Percentiles rank a stretch among this genome's conserved stretches.
These are phyloP conservation scores for Clarireedia monteithiana DNA, from an alignment of 2,329 filamentous ascomycete species.

Conservation along the genomic window DNA sequence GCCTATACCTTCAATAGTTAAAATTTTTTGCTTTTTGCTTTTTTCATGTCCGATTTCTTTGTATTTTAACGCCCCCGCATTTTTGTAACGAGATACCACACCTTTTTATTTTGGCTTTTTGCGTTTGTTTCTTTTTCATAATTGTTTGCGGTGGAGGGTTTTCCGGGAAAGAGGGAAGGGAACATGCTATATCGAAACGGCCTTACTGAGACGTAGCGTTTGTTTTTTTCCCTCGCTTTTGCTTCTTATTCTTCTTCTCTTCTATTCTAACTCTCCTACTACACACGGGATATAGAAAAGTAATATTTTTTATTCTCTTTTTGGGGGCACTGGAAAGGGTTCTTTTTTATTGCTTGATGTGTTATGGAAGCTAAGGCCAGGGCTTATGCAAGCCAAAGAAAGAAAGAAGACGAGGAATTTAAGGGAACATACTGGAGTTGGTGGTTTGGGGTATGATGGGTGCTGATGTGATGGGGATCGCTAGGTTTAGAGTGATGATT, in stretches of 20 bases:
- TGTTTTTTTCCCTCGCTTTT: background rate
- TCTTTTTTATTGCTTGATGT: too few relatives aligned
- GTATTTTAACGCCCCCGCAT: slow-evolving; percentile 14
- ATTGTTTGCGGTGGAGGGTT: slow-evolving; percentile 3
- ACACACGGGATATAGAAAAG: too few relatives aligned
- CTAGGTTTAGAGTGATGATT: too few relatives aligned
- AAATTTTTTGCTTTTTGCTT: background rate
- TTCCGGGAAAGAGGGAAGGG: background rate
- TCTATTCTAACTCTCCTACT: too few relatives aligned
- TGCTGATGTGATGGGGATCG: too few relatives aligned
- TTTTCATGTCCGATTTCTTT: slow-evolving; percentile 4
- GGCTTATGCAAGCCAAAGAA: too few relatives aligned
- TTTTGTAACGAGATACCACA: slow-evolving; percentile 22
- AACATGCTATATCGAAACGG: background rate
- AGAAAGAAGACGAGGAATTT: too few relatives aligned
- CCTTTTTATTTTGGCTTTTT: slow-evolving; percentile 4
- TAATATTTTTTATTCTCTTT: background rate
- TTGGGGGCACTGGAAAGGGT: background rate
- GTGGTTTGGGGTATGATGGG: too few relatives aligned
- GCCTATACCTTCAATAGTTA: background rate
- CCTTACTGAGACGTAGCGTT: background rate
- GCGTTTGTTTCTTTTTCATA: slow-evolving; percentile 1
- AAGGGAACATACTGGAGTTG: too few relatives aligned
- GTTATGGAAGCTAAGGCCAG: too few relatives aligned
- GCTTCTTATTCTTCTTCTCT: too few relatives aligned